phyloP scores from a whole-genome alignment of 768 basidiomycete genomes.

The Hygrophorus russula region DNA sequence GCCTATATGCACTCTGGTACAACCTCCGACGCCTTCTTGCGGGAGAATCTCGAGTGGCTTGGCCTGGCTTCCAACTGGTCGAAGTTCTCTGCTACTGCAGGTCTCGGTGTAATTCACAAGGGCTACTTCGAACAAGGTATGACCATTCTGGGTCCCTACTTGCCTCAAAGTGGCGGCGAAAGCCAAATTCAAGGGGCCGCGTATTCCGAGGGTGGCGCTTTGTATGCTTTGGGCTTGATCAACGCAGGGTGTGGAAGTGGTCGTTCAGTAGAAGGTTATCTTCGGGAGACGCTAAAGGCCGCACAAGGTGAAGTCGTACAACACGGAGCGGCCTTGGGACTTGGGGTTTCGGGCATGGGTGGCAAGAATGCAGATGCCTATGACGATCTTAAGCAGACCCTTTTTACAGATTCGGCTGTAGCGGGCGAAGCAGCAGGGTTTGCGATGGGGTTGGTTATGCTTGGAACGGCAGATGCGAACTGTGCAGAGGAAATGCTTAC shows the following conservation, averaged over 20 bases:
- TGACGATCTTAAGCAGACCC: slow-evolving; percentile 78
- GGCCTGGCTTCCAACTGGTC: slow-evolving; percentile 95
- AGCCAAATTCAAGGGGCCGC: slow-evolving; percentile 68
- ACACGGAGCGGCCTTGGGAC: slow-evolving; percentile 92
- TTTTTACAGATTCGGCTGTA: slow-evolving; percentile 91
- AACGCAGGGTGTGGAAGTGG: slow-evolving; percentile 87
- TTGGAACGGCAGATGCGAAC: slow-evolving; percentile 77
- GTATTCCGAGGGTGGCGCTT: slow-evolving; percentile 92
- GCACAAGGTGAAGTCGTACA: slow-evolving; percentile 82
- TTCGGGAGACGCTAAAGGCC: slow-evolving; percentile 68
- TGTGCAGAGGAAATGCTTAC: slow-evolving; percentile 90
- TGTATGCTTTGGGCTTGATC: slow-evolving; percentile 91
- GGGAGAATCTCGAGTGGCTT: slow-evolving; percentile 96
- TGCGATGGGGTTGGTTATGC: slow-evolving; percentile 96
- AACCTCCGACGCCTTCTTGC: slow-evolving; percentile 85
- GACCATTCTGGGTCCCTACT: slow-evolving; percentile 87
- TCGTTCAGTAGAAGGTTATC: slow-evolving; percentile 60
- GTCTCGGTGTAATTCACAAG: slow-evolving; percentile 94
- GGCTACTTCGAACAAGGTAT: slow-evolving; percentile 92
- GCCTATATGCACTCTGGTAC: slow-evolving; percentile 99
- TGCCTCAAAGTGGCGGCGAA: slow-evolving; percentile 69
- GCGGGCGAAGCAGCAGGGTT: slow-evolving; percentile 95
- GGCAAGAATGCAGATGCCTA: slow-evolving; percentile 83
- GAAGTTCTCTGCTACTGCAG: slow-evolving; percentile 96
- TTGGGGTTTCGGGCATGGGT: slow-evolving; percentile 95